Evolutionary conservation across 2,329 filamentous ascomycete genomes (phyloP).

Genomic region (Colletotrichum sp.): DNA sequence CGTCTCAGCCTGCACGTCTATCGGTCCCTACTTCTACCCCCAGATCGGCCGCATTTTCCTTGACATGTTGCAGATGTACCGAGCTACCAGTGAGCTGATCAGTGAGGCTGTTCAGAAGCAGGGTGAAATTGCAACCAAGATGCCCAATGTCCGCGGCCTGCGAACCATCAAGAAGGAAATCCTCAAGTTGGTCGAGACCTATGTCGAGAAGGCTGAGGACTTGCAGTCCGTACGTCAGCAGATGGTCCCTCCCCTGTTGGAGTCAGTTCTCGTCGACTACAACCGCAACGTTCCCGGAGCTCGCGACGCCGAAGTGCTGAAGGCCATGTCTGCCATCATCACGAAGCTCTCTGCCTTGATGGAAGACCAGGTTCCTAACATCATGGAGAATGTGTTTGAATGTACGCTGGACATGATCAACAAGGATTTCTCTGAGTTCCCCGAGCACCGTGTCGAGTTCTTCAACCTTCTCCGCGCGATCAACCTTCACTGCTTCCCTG

Average conservation of each 20-base stretch:
- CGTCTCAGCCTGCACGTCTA: slow-evolving; percentile 95
- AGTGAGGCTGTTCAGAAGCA: slow-evolving; percentile 75
- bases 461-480: slow-evolving; percentile 97
- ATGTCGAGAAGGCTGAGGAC: slow-evolving; percentile 97
- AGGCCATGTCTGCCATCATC: slow-evolving; percentile 97
- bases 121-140: slow-evolving; percentile 87
- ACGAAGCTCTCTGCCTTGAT: slow-evolving; percentile 94
- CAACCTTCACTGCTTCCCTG: slow-evolving; percentile 96
- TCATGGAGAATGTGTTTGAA: slow-evolving; percentile 99
- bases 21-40: slow-evolving; percentile 96
- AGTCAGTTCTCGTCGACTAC: slow-evolving; percentile 94
- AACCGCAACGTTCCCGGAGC: slow-evolving; percentile 96
- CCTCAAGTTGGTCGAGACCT: slow-evolving; percentile 95
- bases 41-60: slow-evolving; percentile 97
- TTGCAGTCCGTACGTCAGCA: slow-evolving; percentile 89
- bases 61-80: slow-evolving; percentile 99
- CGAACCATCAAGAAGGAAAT: slow-evolving; percentile 99
- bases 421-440: slow-evolving; percentile 99
- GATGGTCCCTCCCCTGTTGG: slow-evolving; percentile 94
- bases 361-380: slow-evolving; percentile 96
- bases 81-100: slow-evolving; percentile 93
- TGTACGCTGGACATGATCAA: slow-evolving; percentile 99
- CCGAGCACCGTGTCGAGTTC: slow-evolving; percentile 98
- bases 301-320: slow-evolving; percentile 93
- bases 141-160: slow-evolving; percentile 92